Conservation (phyloP, 2,329 filamentous ascomycete genomes). For the Clonostachys chloroleuca region DNA sequence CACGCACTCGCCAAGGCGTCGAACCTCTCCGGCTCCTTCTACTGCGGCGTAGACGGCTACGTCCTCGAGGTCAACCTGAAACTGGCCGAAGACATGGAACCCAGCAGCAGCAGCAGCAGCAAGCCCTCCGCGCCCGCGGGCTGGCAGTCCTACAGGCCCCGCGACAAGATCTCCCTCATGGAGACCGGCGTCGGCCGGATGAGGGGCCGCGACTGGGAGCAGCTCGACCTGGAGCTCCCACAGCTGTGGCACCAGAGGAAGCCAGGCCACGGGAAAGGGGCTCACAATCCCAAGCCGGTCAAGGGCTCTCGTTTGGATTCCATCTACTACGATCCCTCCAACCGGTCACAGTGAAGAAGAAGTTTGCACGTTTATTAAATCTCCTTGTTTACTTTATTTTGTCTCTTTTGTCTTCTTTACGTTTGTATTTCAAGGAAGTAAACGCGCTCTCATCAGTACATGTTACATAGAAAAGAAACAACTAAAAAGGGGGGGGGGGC, state of each 20-base stretch:
- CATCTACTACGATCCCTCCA: neutral
- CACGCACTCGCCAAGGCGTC: conserved; percentile 43
- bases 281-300: too few relatives aligned
- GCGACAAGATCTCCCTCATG: conserved; percentile 14
- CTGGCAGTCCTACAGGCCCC: conserved; percentile 10
- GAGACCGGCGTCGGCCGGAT: conserved; percentile 20
- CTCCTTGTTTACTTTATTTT: too few relatives aligned
- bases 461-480: neutral
- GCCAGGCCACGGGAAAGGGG: too few relatives aligned
- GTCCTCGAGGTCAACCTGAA: conserved; percentile 34
- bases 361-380: too few relatives aligned
- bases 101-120: neutral
- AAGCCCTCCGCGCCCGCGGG: conserved; percentile 11
- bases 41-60: conserved; percentile 41
- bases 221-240: neutral
- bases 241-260: neutral
- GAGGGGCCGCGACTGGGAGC: conserved; percentile 1
- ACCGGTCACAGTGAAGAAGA: neutral
- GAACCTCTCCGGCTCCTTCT: conserved; percentile 40
- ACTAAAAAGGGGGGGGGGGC: neutral
- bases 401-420: neutral
- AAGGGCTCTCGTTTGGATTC: neutral
- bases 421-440: neutral
- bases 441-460: neutral
- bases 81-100: conserved; percentile 14